Conservation (phyloP, 331 rosid species). For the Cydonia oblonga region DNA sequence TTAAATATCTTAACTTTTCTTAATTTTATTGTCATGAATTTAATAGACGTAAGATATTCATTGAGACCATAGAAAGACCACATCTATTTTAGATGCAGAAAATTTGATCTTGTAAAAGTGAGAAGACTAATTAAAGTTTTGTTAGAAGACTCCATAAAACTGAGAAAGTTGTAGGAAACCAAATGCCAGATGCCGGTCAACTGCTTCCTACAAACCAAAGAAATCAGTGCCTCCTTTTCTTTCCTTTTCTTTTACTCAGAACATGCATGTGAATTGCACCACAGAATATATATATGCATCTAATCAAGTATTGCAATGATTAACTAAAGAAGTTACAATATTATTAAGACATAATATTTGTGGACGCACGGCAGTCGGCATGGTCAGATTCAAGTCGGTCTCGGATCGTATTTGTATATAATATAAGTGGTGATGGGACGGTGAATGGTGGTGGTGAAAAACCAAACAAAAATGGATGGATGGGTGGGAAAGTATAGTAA, state of each 20-base stretch:
- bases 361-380: too few relatives aligned
- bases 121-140: too few relatives aligned
- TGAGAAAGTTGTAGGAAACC: neutral
- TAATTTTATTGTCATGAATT: too few relatives aligned
- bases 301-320: neutral
- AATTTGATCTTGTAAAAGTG: too few relatives aligned
- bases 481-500: neutral
- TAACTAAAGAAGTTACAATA: neutral
- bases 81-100: too few relatives aligned
- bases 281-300: too few relatives aligned
- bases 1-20: too few relatives aligned
- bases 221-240: neutral
- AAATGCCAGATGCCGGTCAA: neutral
- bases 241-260: neutral
- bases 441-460: neutral
- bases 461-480: neutral
- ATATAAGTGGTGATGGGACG: neutral
- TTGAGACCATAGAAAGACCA: too few relatives aligned
- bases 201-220: neutral
- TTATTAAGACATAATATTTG: too few relatives aligned
- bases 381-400: neutral
- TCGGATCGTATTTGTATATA: neutral
- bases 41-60: too few relatives aligned
- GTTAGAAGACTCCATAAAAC: neutral
- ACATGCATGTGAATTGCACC: too few relatives aligned